phyloP scores from a whole-genome alignment of 768 basidiomycete species.

The Lactarius quietus region DNA sequence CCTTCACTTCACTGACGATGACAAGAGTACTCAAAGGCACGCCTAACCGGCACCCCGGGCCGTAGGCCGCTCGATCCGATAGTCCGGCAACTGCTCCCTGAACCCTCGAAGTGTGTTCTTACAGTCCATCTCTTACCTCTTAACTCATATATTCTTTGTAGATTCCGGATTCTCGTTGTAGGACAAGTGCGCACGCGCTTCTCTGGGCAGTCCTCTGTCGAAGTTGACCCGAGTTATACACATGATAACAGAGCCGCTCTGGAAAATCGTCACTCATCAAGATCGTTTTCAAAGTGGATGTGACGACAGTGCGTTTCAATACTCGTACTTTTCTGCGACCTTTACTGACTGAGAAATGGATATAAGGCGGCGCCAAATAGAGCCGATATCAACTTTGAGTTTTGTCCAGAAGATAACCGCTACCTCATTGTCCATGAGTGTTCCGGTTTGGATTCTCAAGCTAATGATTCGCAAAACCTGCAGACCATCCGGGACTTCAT shows the following conservation, averaged over 20 bases:
- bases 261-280: too few species aligned
- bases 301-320: neutral
- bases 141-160: too few species aligned
- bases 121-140: neutral
- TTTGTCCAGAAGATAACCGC: conserved; percentile 5
- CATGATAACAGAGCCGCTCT: neutral
- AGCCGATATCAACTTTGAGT: neutral
- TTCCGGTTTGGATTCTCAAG: conserved; percentile 1
- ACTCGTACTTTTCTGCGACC: neutral
- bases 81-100: neutral
- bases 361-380: neutral
- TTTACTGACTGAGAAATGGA: neutral
- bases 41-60: too few species aligned
- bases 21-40: too few species aligned
- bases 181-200: conserved; percentile 5
- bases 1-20: too few species aligned
- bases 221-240: neutral
- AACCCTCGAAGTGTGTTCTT: conserved; percentile 8
- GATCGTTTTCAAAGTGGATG: too few species aligned
- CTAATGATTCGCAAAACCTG: neutral
- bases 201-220: too few species aligned
- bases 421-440: conserved; percentile 4
- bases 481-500: neutral
- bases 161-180: conserved; percentile 17
- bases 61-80: neutral